These are phyloP conservation scores for Agrocybe pediades DNA, from an alignment of 768 basidiomycete genomes.

Conservation along the genomic window DNA sequence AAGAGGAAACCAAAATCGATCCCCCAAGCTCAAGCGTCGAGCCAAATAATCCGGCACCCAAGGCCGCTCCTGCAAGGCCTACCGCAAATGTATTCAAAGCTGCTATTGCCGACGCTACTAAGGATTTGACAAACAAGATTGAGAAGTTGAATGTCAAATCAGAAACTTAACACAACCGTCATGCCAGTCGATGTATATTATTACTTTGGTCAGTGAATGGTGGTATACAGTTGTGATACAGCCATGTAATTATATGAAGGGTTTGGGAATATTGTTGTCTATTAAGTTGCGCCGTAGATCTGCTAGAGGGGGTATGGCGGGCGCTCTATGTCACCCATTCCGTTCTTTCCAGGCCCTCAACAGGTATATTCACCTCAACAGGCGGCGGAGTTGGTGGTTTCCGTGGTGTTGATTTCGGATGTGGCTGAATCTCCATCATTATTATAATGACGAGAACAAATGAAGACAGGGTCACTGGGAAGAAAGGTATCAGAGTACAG, in stretches of 20 bases:
- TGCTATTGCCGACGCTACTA: constrained; percentile 5
- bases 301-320: neutral
- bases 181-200: neutral
- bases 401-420: constrained; percentile 31
- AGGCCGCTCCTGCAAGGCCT: neutral
- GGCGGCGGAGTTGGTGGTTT: constrained; percentile 26
- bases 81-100: neutral
- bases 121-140: constrained; percentile 47
- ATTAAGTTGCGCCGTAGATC: neutral
- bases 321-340: constrained; percentile 32
- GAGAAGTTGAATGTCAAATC: constrained; percentile 61
- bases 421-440: constrained; percentile 64
- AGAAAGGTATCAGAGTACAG: neutral
- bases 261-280: constrained; percentile 15
- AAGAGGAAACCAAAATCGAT: constrained; percentile 20
- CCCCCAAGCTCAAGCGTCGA: constrained; percentile 27
- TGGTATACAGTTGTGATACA: constrained; percentile 37
- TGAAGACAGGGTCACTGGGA: constrained; percentile 58
- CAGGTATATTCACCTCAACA: constrained; percentile 28
- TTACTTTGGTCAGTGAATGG: constrained; percentile 16
- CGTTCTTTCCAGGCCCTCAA: constrained; percentile 34
- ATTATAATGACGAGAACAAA: constrained; percentile 74
- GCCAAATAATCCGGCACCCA: constrained; percentile 16
- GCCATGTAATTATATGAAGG: constrained; percentile 41
- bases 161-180: constrained; percentile 14